Evolutionary conservation across 1,139 yeast genomes (phyloP), one percentile per base, ranked within the genome.

Genomic region (Hansenula anomala): DNA sequence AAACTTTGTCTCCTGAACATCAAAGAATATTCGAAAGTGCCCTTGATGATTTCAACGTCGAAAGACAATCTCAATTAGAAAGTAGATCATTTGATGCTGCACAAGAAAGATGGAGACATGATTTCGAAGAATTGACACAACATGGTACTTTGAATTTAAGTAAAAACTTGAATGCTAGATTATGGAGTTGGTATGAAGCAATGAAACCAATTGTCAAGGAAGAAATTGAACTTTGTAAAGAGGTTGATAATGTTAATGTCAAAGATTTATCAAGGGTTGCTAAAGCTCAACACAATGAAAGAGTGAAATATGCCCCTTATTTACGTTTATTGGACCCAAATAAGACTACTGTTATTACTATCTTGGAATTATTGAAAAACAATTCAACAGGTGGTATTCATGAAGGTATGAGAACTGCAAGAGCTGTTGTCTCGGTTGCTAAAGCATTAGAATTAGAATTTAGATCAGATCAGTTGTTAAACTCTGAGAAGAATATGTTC

Each of bases 381-480:
- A 78, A 81, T 45, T 77, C 90, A 4, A 79, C 89, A 4, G 84
- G 89, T 31, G 94, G 92, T 36, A 73, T 80, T 26, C 68, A 73
- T n/a, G 88, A 83, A 48, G 96, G 96, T 30, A 81, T 89, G 79
- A 73, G 90, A 54, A 82, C 92, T 1, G 88, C 95, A 0, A 73
- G 88, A 48, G 90, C 95, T 0, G 86, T 89, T 18, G 66, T 83
- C 18, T 71, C 86, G 1, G 89, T 92, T 6, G 96, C 97, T 6
- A 78, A 74, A 50, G 92, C 96, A 9, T 70, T 90, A 26, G 97
- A 92, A 59, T 63, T 80, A 49, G 97, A 92, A 59, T 87, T 83
- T 58, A 76, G 85, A 51, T 74, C 92, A 0, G 83, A 81, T 48
- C 69, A 73, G 44, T 63, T 84, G 37, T 63, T 82, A 43, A 71